A percentile compares a stretch with the other conserved stretches of the same genome.
phyloP scores from a whole-genome alignment of 192 early-diverging fungal species.

The Rhizophlyctis rosea region DNA sequence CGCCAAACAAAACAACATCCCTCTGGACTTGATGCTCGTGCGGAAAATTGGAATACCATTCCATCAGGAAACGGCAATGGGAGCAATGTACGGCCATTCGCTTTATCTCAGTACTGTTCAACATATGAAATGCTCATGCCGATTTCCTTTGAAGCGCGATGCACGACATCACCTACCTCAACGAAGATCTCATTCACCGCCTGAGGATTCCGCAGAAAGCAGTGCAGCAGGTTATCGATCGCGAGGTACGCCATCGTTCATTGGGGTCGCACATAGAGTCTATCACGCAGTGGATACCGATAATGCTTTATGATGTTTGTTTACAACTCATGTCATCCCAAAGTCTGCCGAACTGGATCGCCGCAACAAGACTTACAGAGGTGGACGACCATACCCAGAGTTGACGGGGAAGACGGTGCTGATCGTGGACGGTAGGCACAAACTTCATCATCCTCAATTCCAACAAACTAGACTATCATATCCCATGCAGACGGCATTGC shows the following conservation, averaged over 20 bases:
- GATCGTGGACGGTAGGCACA: slow-evolving; percentile 31
- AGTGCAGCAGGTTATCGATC: slow-evolving; percentile 13
- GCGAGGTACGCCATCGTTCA: slow-evolving; percentile 18
- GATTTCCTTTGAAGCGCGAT: slow-evolving; percentile 17
- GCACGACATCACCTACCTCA: slow-evolving; percentile 20
- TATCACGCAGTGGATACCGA: too few relatives aligned
- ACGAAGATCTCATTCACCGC: slow-evolving; percentile 7
- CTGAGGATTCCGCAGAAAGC: slow-evolving; percentile 7
- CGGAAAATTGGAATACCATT: slow-evolving; percentile 39
- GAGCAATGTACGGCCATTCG: slow-evolving; percentile 26
- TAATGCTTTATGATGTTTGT: too few relatives aligned
- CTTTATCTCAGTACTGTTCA: not conserved
- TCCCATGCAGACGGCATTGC: slow-evolving; percentile 32
- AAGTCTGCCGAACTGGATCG: slow-evolving; percentile 29
- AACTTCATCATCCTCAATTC: slow-evolving; percentile 3
- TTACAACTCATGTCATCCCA: too few relatives aligned
- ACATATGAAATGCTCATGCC: too few relatives aligned
- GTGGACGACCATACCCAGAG: slow-evolving; percentile 16
- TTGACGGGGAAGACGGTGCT: slow-evolving; percentile 27
- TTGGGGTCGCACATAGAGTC: too few relatives aligned
- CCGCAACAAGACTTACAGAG: slow-evolving; percentile 26
- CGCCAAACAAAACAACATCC: slow-evolving; percentile 23
- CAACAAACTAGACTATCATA: not conserved
- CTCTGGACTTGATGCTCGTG: slow-evolving; percentile 38
- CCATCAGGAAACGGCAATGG: slow-evolving; percentile 33